Evolutionary conservation across 116 monocot species (phyloP), one percentile per base, ranked within the genome.

Genomic region (Iris pallida): DNA sequence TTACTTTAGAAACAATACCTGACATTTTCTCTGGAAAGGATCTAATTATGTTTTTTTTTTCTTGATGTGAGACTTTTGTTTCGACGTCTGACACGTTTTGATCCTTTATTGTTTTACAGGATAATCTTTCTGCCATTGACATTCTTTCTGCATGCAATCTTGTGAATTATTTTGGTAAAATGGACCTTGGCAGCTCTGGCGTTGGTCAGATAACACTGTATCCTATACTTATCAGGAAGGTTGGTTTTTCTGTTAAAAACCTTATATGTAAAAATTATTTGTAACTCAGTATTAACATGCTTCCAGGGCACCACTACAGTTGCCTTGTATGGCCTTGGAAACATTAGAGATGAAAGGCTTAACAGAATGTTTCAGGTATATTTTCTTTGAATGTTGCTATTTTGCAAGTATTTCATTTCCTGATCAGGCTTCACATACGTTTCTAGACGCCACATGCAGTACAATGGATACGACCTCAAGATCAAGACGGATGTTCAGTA

Each of bases 321-420:
- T 16, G 93, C 99, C 11, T 80, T 99, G 20, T 99, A 99, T 79
- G 99, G 99, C 45, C 93, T 99, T 71, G 99, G 99, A 46, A 99
- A 99, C 76, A 93, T 99, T 48, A 90, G 99, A 77, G 99, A 99
- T 83, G 99, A 99, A 45, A 79, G 99, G 42, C 86, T 99, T 44
- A 99, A 99, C 57, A 90, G 99, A 84, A 99, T 99, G 93, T 99
- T 99, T 90, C 99, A 99, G 99, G 99, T 99, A 58, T 42, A 51
- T 47, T 69, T 2, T 14, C 19, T 53, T 61, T 48, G 42, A 68
- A 8, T 9, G 40, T 65, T 20, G 7, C 12, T 51, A 19, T n/a
- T 40, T 13, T 43, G 47, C 17, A 11, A 45, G 13, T 14, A 30
- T 13, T 58, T 74, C 9, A 18, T 16, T 61, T 13, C 58, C 20